These are phyloP conservation scores for Penicillium coffeae DNA, from an alignment of 495 filamentous ascomycete species.

Conservation along the genomic window DNA sequence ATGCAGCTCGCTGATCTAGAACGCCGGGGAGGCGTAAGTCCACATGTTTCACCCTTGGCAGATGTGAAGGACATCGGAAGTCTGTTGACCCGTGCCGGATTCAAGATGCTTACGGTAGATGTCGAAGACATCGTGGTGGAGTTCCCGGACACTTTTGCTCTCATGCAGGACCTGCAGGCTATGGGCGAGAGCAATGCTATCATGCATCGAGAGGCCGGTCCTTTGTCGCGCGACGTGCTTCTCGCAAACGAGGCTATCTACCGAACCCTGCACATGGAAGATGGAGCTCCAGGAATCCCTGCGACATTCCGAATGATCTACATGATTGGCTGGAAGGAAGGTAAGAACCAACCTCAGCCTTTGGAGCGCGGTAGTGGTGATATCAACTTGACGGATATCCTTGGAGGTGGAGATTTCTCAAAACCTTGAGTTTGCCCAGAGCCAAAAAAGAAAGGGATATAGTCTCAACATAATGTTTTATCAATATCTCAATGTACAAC, in stretches of 20 bases:
- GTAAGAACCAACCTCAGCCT: constrained; percentile 70
- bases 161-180: constrained; percentile 89
- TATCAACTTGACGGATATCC: constrained; percentile 75
- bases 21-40: constrained; percentile 78
- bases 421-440: constrained; percentile 22
- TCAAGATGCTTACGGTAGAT: constrained; percentile 94
- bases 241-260: constrained; percentile 90
- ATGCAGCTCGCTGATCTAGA: constrained; percentile 92
- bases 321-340: constrained; percentile 98
- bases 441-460: constrained; percentile 1
- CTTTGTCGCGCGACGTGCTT: constrained; percentile 76
- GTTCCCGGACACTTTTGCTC: constrained; percentile 84
- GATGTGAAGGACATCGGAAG: constrained; percentile 91
- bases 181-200: constrained; percentile 94
- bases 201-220: constrained; percentile 69
- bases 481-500: constrained; percentile 29
- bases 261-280: constrained; percentile 69
- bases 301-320: constrained; percentile 92
- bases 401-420: constrained; percentile 57
- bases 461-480: constrained; percentile 18
- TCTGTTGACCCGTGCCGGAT: constrained; percentile 79
- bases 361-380: constrained; percentile 78
- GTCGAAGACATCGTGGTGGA: constrained; percentile 96
- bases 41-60: constrained; percentile 83
- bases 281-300: constrained; percentile 65